Evolutionary conservation across 176 grass and related monocot species (phyloP).

Genomic region (Poa annua): DNA sequence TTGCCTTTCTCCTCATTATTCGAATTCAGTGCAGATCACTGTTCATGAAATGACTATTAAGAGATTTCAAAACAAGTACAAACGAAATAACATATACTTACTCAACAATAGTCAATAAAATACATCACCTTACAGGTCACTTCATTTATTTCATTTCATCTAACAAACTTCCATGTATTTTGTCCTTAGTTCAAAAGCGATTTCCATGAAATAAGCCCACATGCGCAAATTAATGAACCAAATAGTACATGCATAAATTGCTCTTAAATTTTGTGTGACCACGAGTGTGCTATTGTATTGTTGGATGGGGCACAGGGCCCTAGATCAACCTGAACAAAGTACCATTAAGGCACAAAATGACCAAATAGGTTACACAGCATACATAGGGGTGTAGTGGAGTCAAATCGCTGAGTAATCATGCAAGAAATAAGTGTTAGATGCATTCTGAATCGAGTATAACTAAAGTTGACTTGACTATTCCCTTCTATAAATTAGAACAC

Average conservation of each 20-base stretch:
- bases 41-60: background rate
- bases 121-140: background rate
- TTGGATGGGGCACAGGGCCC: background rate
- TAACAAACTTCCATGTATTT: background rate
- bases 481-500: background rate
- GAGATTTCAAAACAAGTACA: constrained; percentile 9
- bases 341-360: background rate
- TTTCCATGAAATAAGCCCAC: background rate
- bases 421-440: constrained; percentile 12
- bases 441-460: constrained; percentile 33
- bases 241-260: background rate
- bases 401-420: background rate
- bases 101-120: background rate
- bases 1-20: background rate
- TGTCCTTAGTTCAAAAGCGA: background rate
- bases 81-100: background rate
- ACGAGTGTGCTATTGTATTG: background rate
- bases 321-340: background rate
- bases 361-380: background rate
- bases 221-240: background rate
- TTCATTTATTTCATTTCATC: constrained; percentile 9
- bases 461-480: background rate
- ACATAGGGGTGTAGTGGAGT: background rate
- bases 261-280: background rate
- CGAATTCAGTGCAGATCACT: background rate